Evolutionary conservation across 805 yeast species (phyloP), one percentile per base, ranked within the genome.

Genomic region (Wickerhamomyces bisporus): DNA sequence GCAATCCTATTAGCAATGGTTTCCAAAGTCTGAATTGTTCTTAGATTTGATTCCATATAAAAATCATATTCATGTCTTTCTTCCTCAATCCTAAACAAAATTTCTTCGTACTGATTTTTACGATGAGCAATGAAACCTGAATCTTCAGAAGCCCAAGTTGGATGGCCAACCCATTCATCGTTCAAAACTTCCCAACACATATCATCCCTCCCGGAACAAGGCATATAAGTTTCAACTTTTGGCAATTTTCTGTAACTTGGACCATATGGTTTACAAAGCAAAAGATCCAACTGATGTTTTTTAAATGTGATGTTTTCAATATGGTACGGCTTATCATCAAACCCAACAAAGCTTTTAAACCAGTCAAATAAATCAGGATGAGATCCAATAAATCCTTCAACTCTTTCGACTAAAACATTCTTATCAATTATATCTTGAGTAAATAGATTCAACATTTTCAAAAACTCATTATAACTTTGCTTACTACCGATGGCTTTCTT

Each of bases 141-240:
- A 61, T 93, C 99, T 61, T 93, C 99, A 0, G 98, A 91, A 4
- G 98, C 98, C 99, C 99, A 93, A n/a, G 96, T 94, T 17, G 99
- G 99, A 62, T 93, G 98, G 6, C 97, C 96, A 26, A 93, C 98
- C 97, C 98, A 93, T 62, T 91, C 98, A 60, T 93, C 98, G 61
- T 93, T 93, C 51, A 93, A 72, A 13, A 93, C 96, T 56, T 91
- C 97, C 97, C 97, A 91, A 60, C 98, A 93, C 89, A 93, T 85
- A 52, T 91, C 98, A 62, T 93, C 99, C 53, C 99, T 79, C 14
- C 98, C 98, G 9, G 95, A 85, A 53, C 98, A 91, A 17, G 98
- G 97, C 95, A 88, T 88, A 55, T 78, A 85, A 0, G 96, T 86
- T 59, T 91, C 98, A 1, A 93, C 77, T 53, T 89, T 89, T 20